These are phyloP conservation scores for Cardiosporidium cionae DNA, from an alignment of 169 alveolate genomes.

Conservation along the genomic window DNA sequence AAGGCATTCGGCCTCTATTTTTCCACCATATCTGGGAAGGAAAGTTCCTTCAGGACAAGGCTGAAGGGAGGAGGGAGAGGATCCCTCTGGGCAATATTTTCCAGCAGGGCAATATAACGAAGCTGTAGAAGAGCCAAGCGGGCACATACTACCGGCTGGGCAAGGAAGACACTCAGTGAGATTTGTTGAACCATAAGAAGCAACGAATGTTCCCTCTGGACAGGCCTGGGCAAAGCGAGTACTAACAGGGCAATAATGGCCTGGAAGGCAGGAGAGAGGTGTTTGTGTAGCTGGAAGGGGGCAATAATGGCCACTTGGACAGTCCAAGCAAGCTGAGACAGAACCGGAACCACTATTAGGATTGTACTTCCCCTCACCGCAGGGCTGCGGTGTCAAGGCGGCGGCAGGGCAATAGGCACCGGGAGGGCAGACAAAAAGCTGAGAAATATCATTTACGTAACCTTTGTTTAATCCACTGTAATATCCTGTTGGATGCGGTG, in stretches of 20 bases:
- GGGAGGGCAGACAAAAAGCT: no score
- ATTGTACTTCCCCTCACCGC: neutral
- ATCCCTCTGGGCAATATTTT: no score
- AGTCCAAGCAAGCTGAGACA: no score
- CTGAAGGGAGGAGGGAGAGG: neutral
- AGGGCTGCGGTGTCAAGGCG: neutral
- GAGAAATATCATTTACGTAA: no score
- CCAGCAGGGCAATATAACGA: neutral
- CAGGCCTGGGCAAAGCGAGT: neutral
- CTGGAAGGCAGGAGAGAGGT: neutral
- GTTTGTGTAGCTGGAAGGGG: neutral
- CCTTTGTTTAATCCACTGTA: no score
- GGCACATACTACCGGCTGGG: neutral
- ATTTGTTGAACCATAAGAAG: neutral
- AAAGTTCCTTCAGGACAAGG: neutral
- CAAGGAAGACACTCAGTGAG: neutral
- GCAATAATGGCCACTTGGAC: neutral
- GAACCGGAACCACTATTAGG: neutral
- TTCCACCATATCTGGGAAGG: neutral
- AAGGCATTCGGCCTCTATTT: no score
- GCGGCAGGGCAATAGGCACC: neutral
- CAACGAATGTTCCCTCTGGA: neutral
- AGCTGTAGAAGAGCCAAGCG: neutral
- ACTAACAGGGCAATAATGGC: neutral
- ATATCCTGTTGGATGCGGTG: no score